Conservation (phyloP, 2,329 filamentous ascomycete genomes). For the Fusarium poae region DNA sequence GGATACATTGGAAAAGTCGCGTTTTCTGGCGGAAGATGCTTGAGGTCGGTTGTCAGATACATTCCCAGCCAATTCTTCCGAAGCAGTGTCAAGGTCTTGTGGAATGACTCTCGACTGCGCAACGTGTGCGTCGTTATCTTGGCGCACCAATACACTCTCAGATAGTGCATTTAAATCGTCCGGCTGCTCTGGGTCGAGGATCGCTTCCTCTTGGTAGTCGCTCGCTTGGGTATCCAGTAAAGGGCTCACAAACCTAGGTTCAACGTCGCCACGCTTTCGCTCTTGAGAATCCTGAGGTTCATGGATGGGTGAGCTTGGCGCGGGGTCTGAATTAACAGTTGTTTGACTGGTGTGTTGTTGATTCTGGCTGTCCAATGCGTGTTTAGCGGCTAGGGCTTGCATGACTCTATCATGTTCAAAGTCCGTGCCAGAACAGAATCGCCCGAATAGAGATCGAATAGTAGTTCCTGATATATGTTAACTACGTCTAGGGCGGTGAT, state of each 20-base stretch:
- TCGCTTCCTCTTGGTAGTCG: neutral
- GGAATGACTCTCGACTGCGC: neutral
- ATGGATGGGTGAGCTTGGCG: slow-evolving; percentile 16
- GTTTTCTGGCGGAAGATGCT: slow-evolving; percentile 30
- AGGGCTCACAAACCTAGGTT: slow-evolving; percentile 1
- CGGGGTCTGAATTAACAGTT: slow-evolving; percentile 20
- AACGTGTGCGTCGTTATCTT: neutral
- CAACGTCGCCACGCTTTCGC: neutral
- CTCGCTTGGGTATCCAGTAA: slow-evolving; percentile 24
- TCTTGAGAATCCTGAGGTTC: slow-evolving; percentile 1
- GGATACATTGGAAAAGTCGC: slow-evolving; percentile 33
- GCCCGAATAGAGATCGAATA: slow-evolving; percentile 78
- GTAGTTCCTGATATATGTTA: slow-evolving; percentile 60
- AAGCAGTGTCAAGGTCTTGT: neutral
- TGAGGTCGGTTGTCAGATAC: neutral
- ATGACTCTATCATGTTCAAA: slow-evolving; percentile 78
- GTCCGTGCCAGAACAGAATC: slow-evolving; percentile 69
- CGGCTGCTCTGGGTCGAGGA: neutral
- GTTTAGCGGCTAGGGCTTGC: slow-evolving; percentile 50
- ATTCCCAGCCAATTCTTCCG: neutral
- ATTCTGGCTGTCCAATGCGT: neutral
- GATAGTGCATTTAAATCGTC: neutral
- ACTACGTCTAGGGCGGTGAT: neutral
- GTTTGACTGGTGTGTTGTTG: slow-evolving; percentile 34
- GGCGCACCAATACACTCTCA: neutral